Conservation (phyloP, 2,329 filamentous ascomycete species). For the Aspergillus costaricaensis region DNA sequence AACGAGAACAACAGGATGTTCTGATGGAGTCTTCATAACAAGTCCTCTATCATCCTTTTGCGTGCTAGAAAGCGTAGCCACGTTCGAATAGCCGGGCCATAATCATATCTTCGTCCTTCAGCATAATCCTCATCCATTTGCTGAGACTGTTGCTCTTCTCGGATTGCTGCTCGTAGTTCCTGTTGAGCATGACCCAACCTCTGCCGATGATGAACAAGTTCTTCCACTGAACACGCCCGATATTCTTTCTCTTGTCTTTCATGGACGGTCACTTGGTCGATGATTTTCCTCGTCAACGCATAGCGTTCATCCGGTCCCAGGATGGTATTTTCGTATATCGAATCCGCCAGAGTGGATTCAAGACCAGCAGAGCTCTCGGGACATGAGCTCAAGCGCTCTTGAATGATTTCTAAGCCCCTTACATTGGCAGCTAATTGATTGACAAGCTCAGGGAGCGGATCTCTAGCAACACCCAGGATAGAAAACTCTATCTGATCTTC, state of each 20-base stretch:
- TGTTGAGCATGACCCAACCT: slow-evolving; percentile 35
- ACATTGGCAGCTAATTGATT: slow-evolving; percentile 49
- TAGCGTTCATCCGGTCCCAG: slow-evolving; percentile 41
- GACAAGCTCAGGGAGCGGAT: slow-evolving; percentile 57
- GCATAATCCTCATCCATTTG: slow-evolving; percentile 45
- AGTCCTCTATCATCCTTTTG: slow-evolving; percentile 58
- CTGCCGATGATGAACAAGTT: slow-evolving; percentile 34
- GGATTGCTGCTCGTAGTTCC: slow-evolving; percentile 38
- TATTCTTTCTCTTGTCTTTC: slow-evolving; percentile 27
- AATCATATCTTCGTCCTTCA: slow-evolving; percentile 58
- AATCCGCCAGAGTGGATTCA: slow-evolving; percentile 5
- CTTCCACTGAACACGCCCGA: slow-evolving; percentile 23
- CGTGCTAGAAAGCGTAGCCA: slow-evolving; percentile 72
- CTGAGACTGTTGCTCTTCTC: slow-evolving; percentile 43
- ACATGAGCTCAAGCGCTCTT: slow-evolving; percentile 27
- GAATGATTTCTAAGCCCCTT: slow-evolving; percentile 44
- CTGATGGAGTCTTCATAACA: slow-evolving; percentile 15
- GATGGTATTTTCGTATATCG: slow-evolving; percentile 26
- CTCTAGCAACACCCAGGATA: slow-evolving; percentile 72
- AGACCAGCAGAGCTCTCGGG: not conserved
- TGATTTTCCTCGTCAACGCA: slow-evolving; percentile 32
- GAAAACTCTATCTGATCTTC: slow-evolving; percentile 72
- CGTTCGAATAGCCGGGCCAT: slow-evolving; percentile 66
- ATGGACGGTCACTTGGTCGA: slow-evolving; percentile 38
- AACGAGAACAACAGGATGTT: not conserved